These are phyloP conservation scores for Hippophae tibetana DNA, from an alignment of 306 rosid species.

Conservation along the genomic window DNA sequence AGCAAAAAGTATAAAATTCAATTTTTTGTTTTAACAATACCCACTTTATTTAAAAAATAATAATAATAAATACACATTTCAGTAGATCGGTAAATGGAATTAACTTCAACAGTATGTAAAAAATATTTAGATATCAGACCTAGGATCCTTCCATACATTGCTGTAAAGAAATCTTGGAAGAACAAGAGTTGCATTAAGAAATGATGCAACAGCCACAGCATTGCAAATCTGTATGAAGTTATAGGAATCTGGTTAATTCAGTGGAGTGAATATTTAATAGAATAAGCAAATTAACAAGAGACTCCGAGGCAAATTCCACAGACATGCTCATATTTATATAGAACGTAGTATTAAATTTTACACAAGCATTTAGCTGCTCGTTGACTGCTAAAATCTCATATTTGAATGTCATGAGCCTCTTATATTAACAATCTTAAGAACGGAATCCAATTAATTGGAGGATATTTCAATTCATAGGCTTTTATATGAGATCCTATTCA, in stretches of 20 bases:
- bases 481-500: too few relatives aligned
- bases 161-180: constrained; percentile 77
- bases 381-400: too few relatives aligned
- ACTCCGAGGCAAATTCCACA: neutral
- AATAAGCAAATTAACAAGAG: constrained; percentile 15
- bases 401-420: too few relatives aligned
- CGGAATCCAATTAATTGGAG: too few relatives aligned
- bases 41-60: too few relatives aligned
- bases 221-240: constrained; percentile 73
- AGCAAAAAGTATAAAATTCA: too few relatives aligned
- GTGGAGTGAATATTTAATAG: constrained; percentile 9
- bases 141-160: constrained; percentile 97
- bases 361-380: too few relatives aligned
- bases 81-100: neutral
- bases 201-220: constrained; percentile 83
- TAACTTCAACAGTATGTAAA: neutral
- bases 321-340: neutral
- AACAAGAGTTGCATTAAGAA: constrained; percentile 85
- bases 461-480: too few relatives aligned
- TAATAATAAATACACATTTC: too few relatives aligned
- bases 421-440: too few relatives aligned
- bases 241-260: constrained; percentile 30
- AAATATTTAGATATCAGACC: constrained; percentile 31
- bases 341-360: too few relatives aligned
- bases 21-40: too few relatives aligned